Evolutionary conservation across 768 basidiomycete species (phyloP).

Genomic region (Rhodotorula toruloides): DNA sequence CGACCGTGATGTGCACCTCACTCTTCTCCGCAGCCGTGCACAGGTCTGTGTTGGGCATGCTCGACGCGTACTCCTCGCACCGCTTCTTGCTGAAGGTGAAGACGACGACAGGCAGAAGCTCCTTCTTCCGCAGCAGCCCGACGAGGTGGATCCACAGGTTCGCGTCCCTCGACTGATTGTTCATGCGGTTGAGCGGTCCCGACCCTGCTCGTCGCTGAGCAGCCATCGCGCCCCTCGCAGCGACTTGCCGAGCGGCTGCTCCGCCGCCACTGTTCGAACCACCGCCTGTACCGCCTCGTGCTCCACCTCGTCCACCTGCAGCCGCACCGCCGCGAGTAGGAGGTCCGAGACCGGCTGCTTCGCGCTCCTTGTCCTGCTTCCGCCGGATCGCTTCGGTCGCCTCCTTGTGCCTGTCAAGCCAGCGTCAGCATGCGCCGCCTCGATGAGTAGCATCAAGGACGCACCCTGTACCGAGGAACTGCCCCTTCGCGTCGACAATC

Average conservation of each 20-base stretch:
- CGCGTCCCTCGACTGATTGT: slow-evolving; percentile 60
- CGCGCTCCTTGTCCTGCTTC: slow-evolving; percentile 97
- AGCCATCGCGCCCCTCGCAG: slow-evolving; percentile 24
- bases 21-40: slow-evolving; percentile 89
- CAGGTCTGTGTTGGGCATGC: slow-evolving; percentile 78
- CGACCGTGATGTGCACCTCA: slow-evolving; percentile 89
- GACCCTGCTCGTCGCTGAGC: slow-evolving; percentile 6
- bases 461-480: slow-evolving; percentile 69
- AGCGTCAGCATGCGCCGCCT: too few species aligned
- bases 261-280: slow-evolving; percentile 44
- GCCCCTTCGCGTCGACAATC: slow-evolving; percentile 76
- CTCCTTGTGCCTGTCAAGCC: slow-evolving; percentile 77
- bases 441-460: too few species aligned
- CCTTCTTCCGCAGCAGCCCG: slow-evolving; percentile 71
- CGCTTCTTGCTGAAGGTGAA: slow-evolving; percentile 96
- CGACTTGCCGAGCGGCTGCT: slow-evolving; percentile 19
- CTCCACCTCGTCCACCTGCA: slow-evolving; percentile 47
- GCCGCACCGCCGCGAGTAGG: slow-evolving; percentile 50
- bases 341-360: slow-evolving; percentile 84
- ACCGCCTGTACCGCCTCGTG: slow-evolving; percentile 48
- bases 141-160: slow-evolving; percentile 91
- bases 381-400: slow-evolving; percentile 80
- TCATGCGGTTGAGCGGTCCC: slow-evolving; percentile 51
- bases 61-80: slow-evolving; percentile 93
- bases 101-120: slow-evolving; percentile 84